These are phyloP conservation scores for Acidomyces sp. DNA, from an alignment of 495 filamentous ascomycete genomes.

Conservation along the genomic window DNA sequence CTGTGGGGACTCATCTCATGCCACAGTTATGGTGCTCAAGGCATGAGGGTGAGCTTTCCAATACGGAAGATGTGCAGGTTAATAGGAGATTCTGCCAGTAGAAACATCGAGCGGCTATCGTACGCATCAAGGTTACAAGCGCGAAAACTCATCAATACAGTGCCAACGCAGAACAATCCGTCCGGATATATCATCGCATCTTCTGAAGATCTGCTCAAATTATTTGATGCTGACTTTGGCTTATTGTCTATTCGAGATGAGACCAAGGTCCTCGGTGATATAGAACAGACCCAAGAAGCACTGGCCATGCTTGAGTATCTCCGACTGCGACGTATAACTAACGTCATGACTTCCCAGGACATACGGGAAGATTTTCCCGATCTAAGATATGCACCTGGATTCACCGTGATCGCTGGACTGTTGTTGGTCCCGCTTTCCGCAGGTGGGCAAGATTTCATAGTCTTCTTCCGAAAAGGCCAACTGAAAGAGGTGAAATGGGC, in stretches of 20 bases:
- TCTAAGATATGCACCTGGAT: conserved; percentile 65
- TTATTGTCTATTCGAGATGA: conserved; percentile 75
- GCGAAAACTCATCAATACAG: conserved; percentile 64
- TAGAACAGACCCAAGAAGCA: conserved; percentile 68
- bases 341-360: conserved; percentile 67
- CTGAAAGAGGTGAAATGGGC: conserved; percentile 78
- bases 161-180: conserved; percentile 69
- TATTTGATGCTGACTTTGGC: conserved; percentile 84
- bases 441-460: conserved; percentile 74
- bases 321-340: conserved; percentile 59
- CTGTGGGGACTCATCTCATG: conserved; percentile 87
- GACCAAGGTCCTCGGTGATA: conserved; percentile 70
- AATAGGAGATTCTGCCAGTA: conserved; percentile 72
- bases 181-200: conserved; percentile 88
- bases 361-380: conserved; percentile 72
- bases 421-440: conserved; percentile 72
- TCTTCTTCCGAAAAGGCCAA: conserved; percentile 77
- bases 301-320: conserved; percentile 79
- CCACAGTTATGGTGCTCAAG: conserved; percentile 62
- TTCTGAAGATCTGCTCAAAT: conserved; percentile 70
- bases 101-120: conserved; percentile 80
- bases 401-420: conserved; percentile 65
- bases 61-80: conserved; percentile 91
- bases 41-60: conserved; percentile 84
- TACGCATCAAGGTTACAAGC: conserved; percentile 76